Percentiles rank a stretch among this genome's conserved stretches.
Conservation (phyloP, 805 yeast species). For the Kodamaea lidongshanica region DNA sequence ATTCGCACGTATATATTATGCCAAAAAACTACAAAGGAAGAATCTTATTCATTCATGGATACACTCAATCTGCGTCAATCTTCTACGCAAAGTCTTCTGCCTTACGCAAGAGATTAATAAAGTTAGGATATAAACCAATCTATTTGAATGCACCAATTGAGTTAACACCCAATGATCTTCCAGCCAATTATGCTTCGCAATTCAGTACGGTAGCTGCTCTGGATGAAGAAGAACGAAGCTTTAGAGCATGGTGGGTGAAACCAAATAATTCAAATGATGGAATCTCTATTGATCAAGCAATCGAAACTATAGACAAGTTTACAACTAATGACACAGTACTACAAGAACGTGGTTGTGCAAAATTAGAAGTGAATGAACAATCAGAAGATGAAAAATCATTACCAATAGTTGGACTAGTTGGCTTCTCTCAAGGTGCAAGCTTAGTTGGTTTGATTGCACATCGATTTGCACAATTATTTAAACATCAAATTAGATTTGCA, state of each 20-base stretch:
- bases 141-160: slow-evolving; percentile 76
- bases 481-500: slow-evolving; percentile 55
- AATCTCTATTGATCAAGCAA: slow-evolving; percentile 43
- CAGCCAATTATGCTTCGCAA: slow-evolving; percentile 52
- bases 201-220: slow-evolving; percentile 37
- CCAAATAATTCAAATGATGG: slow-evolving; percentile 39
- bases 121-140: slow-evolving; percentile 60
- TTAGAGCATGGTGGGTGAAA: slow-evolving; percentile 75
- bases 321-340: slow-evolving; percentile 51
- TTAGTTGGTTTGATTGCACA: slow-evolving; percentile 66
- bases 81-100: slow-evolving; percentile 90
- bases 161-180: slow-evolving; percentile 64
- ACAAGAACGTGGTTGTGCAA: slow-evolving; percentile 14
- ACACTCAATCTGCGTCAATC: slow-evolving; percentile 73
- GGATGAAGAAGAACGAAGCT: slow-evolving; percentile 23
- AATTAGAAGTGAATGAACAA: slow-evolving; percentile 6
- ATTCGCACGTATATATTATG: slow-evolving; percentile 1
- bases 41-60: slow-evolving; percentile 87
- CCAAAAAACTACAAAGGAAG: slow-evolving; percentile 31
- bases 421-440: slow-evolving; percentile 95
- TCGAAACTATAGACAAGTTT: slow-evolving; percentile 43
- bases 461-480: slow-evolving; percentile 47
- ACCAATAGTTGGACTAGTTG: slow-evolving; percentile 84
- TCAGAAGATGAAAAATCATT: slow-evolving; percentile 14
- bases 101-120: slow-evolving; percentile 66